phyloP scores from a whole-genome alignment of 2,329 filamentous ascomycete genomes.

The Periglandula ipomoeae region DNA sequence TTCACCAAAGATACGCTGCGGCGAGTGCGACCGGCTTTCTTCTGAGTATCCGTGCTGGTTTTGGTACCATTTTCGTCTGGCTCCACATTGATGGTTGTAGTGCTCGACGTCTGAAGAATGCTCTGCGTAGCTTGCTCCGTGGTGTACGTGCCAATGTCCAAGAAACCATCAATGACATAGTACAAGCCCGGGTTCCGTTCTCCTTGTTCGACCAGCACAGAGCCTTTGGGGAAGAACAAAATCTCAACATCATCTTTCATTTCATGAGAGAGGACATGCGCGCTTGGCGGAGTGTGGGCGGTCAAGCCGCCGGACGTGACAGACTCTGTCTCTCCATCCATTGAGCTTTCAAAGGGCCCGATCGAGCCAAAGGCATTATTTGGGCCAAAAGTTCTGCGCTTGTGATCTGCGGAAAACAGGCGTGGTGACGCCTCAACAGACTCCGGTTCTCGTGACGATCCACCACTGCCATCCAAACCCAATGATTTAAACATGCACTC shows the following conservation, averaged over 20 bases:
- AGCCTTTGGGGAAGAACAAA: constrained; percentile 91
- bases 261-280: constrained; percentile 62
- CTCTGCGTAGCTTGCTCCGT: constrained; percentile 21
- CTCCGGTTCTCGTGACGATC: constrained; percentile 54
- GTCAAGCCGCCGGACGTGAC: constrained; percentile 62
- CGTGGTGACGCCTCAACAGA: constrained; percentile 82
- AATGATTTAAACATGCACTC: constrained; percentile 96
- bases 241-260: constrained; percentile 91
- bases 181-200: constrained; percentile 95
- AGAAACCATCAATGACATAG: constrained; percentile 94
- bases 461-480: constrained; percentile 63
- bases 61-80: not conserved
- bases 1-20: constrained; percentile 86
- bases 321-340: constrained; percentile 81
- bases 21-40: constrained; percentile 32
- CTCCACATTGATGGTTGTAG: constrained; percentile 12
- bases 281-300: constrained; percentile 51
- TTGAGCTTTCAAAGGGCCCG: constrained; percentile 65
- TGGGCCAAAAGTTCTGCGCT: constrained; percentile 58
- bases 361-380: constrained; percentile 82
- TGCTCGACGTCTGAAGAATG: constrained; percentile 21
- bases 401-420: constrained; percentile 74
- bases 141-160: constrained; percentile 78
- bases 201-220: constrained; percentile 90
- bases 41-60: constrained; percentile 16